Base-by-base conservation (phyloP, 1,284 basidiomycete genomes). In the Trametes hirsuta region DNA sequence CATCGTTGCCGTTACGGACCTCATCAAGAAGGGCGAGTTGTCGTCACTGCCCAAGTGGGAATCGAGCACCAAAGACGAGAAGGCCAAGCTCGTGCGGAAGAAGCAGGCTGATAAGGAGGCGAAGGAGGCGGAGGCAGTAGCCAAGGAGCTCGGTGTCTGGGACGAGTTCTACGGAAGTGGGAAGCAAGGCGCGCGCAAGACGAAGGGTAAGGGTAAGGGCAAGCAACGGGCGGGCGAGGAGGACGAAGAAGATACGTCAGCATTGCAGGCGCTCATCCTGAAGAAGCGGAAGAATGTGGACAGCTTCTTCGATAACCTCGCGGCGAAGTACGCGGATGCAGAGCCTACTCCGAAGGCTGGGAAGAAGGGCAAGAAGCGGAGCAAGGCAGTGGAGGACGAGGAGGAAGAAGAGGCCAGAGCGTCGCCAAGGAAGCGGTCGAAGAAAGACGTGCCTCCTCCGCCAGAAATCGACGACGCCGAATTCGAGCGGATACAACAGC, bases 141-240 rank as follows among this genome's bases (percentile, higher is more conserved):
- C 95, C 0, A 93, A 88, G 68, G 93, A 95, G 67, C 77, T 98
- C 15, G 95, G 94, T 11, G 91, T 97, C 8, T 95, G 94, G 90
- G 95, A 97, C 60, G 94, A 97, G 72, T 96, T 98, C 69, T 97
- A 93, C 71, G 95, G 94, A 1, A 85, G 78, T 61, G 94, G 91
- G 4, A 90, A 90, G 75, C 78, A 84, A 18, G 86, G 87, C 14
- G 77, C 84, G 47, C 80, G 87, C 60, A 85, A 84, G 68, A 77
- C 77, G 45, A 86, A 85, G 59, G 81, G 77, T 1, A 90, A 87
- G 64, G 81, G 74, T 6, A 84, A 83, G 62, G 79, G 74, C 9
- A 81, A 79, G 62, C 74, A 73, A 9, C 79, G 75, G 15, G 80
- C 74, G 2, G 79, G 74, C 2, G 83, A 74, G 2, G 58, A 59